A percentile compares a stretch with the other conserved stretches of the same genome.
Conservation (phyloP, 441 rosid species). For the Pelargonium citronellum region DNA sequence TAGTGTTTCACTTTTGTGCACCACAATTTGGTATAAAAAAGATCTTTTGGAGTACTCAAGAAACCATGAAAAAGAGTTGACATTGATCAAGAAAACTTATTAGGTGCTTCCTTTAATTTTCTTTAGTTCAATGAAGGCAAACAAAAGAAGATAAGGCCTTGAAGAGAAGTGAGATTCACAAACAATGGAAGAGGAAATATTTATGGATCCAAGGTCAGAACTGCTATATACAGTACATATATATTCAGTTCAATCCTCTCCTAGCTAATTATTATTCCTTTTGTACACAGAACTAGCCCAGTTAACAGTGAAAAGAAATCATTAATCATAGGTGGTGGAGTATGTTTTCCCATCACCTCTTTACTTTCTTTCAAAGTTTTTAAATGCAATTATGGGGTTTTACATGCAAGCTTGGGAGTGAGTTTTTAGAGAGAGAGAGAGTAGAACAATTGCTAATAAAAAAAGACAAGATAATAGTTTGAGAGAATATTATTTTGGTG, state of each 20-base stretch:
- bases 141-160: background rate
- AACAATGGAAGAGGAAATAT: slow-evolving; percentile 5
- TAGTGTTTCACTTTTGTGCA: slow-evolving; percentile 10
- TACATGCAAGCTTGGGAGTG: no score
- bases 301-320: no score
- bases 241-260: background rate
- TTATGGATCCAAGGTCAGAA: slow-evolving; percentile 1
- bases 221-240: background rate
- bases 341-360: no score
- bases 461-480: no score
- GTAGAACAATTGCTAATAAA: no score
- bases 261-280: no score
- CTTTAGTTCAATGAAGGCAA: background rate
- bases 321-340: no score
- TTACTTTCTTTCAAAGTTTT: no score
- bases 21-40: background rate
- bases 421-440: no score
- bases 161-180: slow-evolving; percentile 2
- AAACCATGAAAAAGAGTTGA: background rate
- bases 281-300: no score
- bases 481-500: no score
- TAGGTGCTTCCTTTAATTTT: background rate
- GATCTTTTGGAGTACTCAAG: slow-evolving; percentile 6
- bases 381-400: no score
- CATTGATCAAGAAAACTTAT: background rate